Evolutionary conservation across 2,329 filamentous ascomycete genomes (phyloP), one percentile per base, ranked within the genome.

Genomic region (Decorospora gaudefroyi): DNA sequence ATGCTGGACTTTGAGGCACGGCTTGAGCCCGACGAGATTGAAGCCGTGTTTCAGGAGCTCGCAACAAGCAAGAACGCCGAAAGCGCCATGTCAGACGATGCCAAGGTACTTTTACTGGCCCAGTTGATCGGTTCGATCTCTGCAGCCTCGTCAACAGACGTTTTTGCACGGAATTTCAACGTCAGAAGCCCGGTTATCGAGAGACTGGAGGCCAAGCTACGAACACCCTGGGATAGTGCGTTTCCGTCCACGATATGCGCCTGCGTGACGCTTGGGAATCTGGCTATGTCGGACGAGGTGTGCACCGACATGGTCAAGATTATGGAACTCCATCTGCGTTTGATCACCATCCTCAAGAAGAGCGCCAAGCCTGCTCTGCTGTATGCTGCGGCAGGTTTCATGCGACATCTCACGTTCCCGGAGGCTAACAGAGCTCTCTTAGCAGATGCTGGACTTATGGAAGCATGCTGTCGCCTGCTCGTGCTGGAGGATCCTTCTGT

Each of bases 201-300:
- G 25, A 62, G 58, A 21, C 33, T 68, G 8, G 59, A 52, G 29
- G 51, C 62, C 3, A 67, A 61, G 26, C 30, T 69, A 15, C 42
- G 52, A 12, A 49, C 52, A 11, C 33, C 52, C 23, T 44, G 42
- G 32, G 39, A 41, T 28, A 42, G 41, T 13, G 46, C 46, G 16
- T 51, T 52, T 3, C 67, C 63, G 26, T 66, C 60, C 4, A 62
- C 56, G 1, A 64, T 70, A 23, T 70, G 62, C 29, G 58, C 61
- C 21, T 71, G 67, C 38, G 62, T 71, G 26, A 65, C 69, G 31
- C 61, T 72, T n/a, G 69, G 68, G 3, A 72, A 72, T 29, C 42
- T 71, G 18, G 67, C 67, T 4, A 68, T 68, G 40, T 66, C 66
- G 2, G 68, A 72, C 29, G 44, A 62, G 34, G 53, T 60, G 2